Conservation (phyloP, 768 basidiomycete species). For the Boletellus sp. region DNA sequence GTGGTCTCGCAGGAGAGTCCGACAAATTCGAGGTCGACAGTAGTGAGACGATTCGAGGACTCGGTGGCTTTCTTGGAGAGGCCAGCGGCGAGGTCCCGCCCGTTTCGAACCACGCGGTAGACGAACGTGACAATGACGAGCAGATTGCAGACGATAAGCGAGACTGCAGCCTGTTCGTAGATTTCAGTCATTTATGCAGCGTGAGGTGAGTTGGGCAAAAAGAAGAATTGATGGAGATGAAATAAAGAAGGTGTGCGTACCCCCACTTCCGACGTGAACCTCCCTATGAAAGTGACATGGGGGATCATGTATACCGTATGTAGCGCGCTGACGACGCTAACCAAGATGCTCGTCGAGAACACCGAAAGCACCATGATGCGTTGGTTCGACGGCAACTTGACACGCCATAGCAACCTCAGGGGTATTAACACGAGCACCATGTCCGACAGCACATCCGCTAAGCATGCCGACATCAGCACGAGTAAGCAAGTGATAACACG, state of each 20-base stretch:
- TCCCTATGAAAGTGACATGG: slow-evolving; percentile 2
- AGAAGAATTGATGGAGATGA: too few species aligned
- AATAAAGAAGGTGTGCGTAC: slow-evolving; percentile 21
- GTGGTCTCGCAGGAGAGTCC: too few species aligned
- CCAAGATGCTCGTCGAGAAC: slow-evolving; percentile 52
- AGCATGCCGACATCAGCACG: background rate
- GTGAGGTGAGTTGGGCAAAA: too few species aligned
- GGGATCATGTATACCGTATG: slow-evolving; percentile 43
- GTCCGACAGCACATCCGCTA: slow-evolving; percentile 49
- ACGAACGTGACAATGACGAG: too few species aligned
- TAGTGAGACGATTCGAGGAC: slow-evolving; percentile 19
- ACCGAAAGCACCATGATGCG: slow-evolving; percentile 41
- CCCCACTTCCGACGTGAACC: slow-evolving; percentile 41
- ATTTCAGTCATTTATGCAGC: too few species aligned
- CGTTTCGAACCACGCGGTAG: too few species aligned
- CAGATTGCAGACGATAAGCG: slow-evolving; percentile 41
- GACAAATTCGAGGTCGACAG: slow-evolving; percentile 26
- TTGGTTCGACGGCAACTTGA: too few species aligned
- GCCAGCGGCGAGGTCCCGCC: slow-evolving; percentile 8
- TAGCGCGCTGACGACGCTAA: slow-evolving; percentile 42
- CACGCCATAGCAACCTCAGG: slow-evolving; percentile 41
- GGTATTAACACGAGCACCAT: slow-evolving; percentile 44
- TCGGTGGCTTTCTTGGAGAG: background rate
- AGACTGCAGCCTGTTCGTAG: slow-evolving; percentile 30
- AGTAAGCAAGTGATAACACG: background rate